Evolutionary conservation across 176 grass and related monocot species (phyloP), one percentile per base, ranked within the genome.

Genomic region (Carex parvula): DNA sequence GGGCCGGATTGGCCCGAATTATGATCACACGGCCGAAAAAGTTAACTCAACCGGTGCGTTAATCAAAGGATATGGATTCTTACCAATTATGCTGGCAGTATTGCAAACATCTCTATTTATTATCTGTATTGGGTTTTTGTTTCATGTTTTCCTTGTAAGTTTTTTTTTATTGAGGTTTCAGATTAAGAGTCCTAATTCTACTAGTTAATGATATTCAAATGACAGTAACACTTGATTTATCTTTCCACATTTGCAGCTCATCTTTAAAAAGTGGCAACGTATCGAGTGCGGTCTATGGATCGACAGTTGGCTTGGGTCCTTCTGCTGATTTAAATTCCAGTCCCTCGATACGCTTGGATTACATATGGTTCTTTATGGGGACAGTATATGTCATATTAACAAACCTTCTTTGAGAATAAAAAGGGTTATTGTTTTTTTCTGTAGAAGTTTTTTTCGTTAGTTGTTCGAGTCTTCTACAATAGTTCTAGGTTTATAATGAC

Each of bases 201-300:
- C n/a, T n/a, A n/a, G 10, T 16, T 29, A 52, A 30, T 24, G 8
- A 57, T 79, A 14, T 17, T 69, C 16, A 0, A 68, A 26, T 32
- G 41, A 66, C 6, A 11, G 8, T 16, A 79, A 79, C n/a, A 74
- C 18, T 80, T 68, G 42, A 72, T 24, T 26, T 46, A 26, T 35
- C 70, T 85, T 61, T 55, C n/a, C 18, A 79, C 21, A 41, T 66
- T 41, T 70, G 46, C 79, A 90, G 84, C 39, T 84, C 79, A 54
- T 79, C 79, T 58, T 29, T 61, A 26, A 87, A 61, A 80, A 84
- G 83, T 84, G 88, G 85, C n/a, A 90, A 61, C 74, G 50, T 72
- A 66, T 70, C 60, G 3, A 84, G 35, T 16, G 60, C 70, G 63
- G 70, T 63, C 6, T 18, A 77, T 60, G 85, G 79, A 83, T 83